Evolutionary conservation across 148 eudicot species (phyloP), one percentile per base, ranked within the genome.

Genomic region (Nepenthes gracilis): DNA sequence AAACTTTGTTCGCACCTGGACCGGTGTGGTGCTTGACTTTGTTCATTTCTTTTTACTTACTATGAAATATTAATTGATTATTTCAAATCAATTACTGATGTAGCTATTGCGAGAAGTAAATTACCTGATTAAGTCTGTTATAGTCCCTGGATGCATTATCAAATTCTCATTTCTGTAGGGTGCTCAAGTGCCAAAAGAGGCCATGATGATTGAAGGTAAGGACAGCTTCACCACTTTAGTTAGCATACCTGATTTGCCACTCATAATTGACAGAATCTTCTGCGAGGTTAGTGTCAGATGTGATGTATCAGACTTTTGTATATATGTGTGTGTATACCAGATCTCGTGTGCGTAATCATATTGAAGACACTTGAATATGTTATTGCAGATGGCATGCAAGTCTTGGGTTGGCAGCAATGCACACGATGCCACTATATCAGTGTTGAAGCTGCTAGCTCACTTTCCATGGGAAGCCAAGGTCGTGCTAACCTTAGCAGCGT

Each of bases 391-490:
- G 13, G 57, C 73, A 32, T 62, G 53, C 70, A 76, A 78, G 65
- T 60, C 71, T 32, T 63, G 75, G 55, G 47, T 75, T 50, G 84
- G 79, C 5, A 47, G 43, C 1, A 74, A 77, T 43, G 76, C 74
- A 33, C 79, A 80, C 37, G 65, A 57, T 4, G 65, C 73, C 1
- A 70, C 85, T 7, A 60, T 80, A 14, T 63, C 77, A 33, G 72
- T 80, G 32, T 64, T 77, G 6, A 60, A 33, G 38, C 36, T 69
- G 68, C 52, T 80, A 9, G 36, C 54, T 38, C 60, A 50, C 64
- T 77, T 51, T 45, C 66, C 81, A 1, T 81, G 85, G 85, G 85
- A 77, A 47, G 85, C 85, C 23, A 81, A 81, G 65, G 78, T 67
- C 33, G 82, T 72, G 56, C 51, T 81, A 5, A 55, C 77, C 32